Conservation (phyloP, 441 rosid species). For the Euphorbia celastroides region DNA sequence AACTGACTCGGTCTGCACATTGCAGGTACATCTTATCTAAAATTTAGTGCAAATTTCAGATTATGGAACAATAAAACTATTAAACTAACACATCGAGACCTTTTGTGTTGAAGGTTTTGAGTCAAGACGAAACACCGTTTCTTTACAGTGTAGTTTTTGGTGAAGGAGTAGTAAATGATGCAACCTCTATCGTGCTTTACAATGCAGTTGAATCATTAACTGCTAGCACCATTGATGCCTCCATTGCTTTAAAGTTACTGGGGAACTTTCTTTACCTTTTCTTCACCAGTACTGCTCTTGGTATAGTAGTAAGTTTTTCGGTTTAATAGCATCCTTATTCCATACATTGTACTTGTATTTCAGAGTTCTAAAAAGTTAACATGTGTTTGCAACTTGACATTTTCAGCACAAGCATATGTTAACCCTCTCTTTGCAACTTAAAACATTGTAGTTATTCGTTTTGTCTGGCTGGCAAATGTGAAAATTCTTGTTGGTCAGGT, state of each 20-base stretch:
- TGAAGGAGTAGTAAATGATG: conserved; percentile 83
- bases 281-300: conserved; percentile 57
- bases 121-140: conserved; percentile 75
- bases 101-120: conserved; percentile 47
- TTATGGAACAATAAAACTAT: background rate
- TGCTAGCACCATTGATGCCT: conserved; percentile 30
- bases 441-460: background rate
- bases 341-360: background rate
- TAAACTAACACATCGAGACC: conserved; percentile 7
- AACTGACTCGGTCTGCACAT: conserved; percentile 75
- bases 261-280: conserved; percentile 68
- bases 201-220: conserved; percentile 53
- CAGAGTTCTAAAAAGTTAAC: background rate
- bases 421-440: background rate
- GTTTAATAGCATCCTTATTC: background rate
- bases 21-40: conserved; percentile 41
- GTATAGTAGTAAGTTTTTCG: conserved; percentile 46
- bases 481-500: background rate
- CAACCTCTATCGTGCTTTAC: conserved; percentile 71
- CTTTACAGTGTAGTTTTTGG: conserved; percentile 71
- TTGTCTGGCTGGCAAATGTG: background rate
- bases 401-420: too few relatives aligned
- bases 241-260: conserved; percentile 35
- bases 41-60: background rate
- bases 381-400: background rate